A percentile compares a stretch with the other conserved stretches of the same genome.
Evolutionary conservation across 176 grass and related monocot species (phyloP).

Genomic region (Carex littledalei): DNA sequence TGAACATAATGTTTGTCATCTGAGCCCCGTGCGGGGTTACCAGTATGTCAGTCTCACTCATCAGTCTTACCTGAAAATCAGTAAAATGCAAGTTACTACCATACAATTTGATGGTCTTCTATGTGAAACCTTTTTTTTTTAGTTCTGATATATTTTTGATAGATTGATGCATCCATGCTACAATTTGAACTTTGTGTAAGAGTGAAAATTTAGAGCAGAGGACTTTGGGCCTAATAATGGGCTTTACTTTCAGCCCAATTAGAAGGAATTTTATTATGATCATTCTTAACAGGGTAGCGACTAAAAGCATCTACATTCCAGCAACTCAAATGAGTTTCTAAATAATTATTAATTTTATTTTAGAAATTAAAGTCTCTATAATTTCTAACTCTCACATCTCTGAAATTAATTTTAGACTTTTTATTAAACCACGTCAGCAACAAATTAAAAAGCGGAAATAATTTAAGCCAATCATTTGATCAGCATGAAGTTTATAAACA

Average conservation of each 20-base stretch:
- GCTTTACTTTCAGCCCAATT: background rate
- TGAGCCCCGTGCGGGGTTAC: slow-evolving; percentile 59
- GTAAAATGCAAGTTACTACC: background rate
- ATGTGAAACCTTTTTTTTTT: background rate
- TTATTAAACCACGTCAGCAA: no score
- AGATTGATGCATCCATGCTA: background rate
- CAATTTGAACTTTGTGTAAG: background rate
- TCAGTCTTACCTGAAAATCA: slow-evolving; percentile 38
- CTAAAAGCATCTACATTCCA: no score
- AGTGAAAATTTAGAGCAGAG: background rate
- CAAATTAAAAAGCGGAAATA: no score
- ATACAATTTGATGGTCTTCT: background rate
- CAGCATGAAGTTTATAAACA: no score
- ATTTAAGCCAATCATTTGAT: no score
- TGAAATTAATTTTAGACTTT: no score
- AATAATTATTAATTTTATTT: no score
- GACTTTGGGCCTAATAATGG: background rate
- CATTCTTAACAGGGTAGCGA: no score
- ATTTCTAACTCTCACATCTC: no score
- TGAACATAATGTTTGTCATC: slow-evolving; percentile 64
- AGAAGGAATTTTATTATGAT: background rate
- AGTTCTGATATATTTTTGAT: background rate
- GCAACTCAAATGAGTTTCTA: no score
- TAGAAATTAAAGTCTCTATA: no score
- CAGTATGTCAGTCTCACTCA: slow-evolving; percentile 60